These are phyloP conservation scores for Drosera spatulata DNA, from an alignment of 179 eudicot genomes.

Conservation along the genomic window DNA sequence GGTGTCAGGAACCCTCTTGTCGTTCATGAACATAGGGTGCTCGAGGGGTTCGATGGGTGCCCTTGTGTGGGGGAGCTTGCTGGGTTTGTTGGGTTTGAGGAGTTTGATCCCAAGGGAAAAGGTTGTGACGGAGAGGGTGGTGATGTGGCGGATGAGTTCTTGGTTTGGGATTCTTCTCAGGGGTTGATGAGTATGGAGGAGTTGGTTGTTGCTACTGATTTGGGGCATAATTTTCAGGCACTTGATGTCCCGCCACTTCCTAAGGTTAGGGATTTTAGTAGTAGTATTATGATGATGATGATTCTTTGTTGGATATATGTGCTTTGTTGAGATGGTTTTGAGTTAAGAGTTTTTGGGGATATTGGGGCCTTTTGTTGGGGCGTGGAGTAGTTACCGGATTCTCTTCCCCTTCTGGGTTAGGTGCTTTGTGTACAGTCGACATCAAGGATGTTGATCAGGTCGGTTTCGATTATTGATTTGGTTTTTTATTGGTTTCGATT, in stretches of 20 bases:
- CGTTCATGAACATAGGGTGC: slow-evolving; percentile 60
- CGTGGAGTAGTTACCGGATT: too few relatives aligned
- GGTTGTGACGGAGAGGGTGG: slow-evolving; percentile 2
- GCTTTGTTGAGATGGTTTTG: too few relatives aligned
- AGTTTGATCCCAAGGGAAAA: slow-evolving; percentile 27
- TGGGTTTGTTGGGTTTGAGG: slow-evolving; percentile 44
- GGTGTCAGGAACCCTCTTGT: neutral
- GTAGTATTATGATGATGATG: too few relatives aligned
- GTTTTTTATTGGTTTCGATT: too few relatives aligned
- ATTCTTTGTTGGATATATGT: too few relatives aligned
- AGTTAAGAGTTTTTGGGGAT: too few relatives aligned
- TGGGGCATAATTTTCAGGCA: slow-evolving; percentile 48
- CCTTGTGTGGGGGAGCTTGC: slow-evolving; percentile 47
- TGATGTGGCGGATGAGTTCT: slow-evolving; percentile 12
- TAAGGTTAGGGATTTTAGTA: slow-evolving; percentile 34
- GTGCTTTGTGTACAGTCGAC: too few relatives aligned
- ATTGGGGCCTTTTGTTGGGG: too few relatives aligned
- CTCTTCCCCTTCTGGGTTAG: too few relatives aligned
- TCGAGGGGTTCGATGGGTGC: slow-evolving; percentile 74
- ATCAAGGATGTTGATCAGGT: too few relatives aligned
- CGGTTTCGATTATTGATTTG: too few relatives aligned
- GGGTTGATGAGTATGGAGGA: slow-evolving; percentile 61
- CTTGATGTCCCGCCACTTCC: slow-evolving; percentile 74
- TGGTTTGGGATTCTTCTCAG: slow-evolving; percentile 65
- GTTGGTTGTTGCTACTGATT: slow-evolving; percentile 39